Evolutionary conservation across 1,284 basidiomycete genomes (phyloP), one percentile per base, ranked within the genome.

Genomic region (Rhizoctonia solani): DNA sequence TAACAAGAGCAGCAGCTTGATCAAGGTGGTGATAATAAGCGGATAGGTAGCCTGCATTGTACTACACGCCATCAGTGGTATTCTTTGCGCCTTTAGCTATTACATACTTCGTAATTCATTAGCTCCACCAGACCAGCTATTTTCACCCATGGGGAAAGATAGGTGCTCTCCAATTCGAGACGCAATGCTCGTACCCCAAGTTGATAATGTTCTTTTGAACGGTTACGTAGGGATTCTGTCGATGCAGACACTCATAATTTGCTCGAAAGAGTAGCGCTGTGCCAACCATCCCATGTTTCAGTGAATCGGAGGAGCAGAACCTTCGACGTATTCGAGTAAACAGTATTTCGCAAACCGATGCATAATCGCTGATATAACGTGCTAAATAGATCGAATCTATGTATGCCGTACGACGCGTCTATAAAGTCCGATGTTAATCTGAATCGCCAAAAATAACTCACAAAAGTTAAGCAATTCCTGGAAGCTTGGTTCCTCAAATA

Each of bases 281-380:
- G 58, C 58, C 41, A 19, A 61, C 8, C 58, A 61, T 61, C 21
- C 46, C 58, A 25, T 61, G 58, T 32, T 32, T 49, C 23, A 50
- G 19, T 4, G 58, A 49, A 27, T 61, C 58, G 13, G 58, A 61
- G 9, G 30, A 13, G 11, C 23, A 8, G 19, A 37, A 41, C 6
- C 58, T 37, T 41, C 29, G 44, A 3, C 21, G 19, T 4, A 50
- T 30, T 6, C 25, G 1, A 23, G 13, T 23, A 19, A 46, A 16
- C 8, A 61, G 2, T 16, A 32, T 46, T 23, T 25, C n/a, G 27
- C 46, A 5, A 46, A 21, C 46, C 34, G n/a, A 32, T 11, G 58
- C 4, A 13, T 44, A 46, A 19, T 61, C 58, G 41, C 34, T 50
- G 11, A 44, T 34, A 16, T 61, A 50, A 14, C 58, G 44, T 16